Base-by-base conservation (phyloP, 495 filamentous ascomycete genomes). In the Arthonia radiata region DNA sequence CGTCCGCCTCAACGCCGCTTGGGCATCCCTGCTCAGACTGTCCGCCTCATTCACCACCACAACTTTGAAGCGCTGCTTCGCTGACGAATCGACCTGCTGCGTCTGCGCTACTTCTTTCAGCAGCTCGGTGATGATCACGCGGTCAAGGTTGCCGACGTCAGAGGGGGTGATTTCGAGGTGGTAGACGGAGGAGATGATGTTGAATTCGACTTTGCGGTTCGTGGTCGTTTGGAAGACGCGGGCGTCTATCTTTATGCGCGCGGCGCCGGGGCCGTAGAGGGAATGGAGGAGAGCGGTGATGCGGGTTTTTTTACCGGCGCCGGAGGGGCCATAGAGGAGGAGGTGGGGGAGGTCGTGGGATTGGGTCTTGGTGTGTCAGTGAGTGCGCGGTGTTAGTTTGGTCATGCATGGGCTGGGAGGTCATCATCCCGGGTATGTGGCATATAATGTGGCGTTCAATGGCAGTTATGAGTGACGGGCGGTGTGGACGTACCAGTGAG, bases 11-110 rank as follows among this genome's bases (percentile, higher is more conserved):
- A 97, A 56, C 27, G n/a, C 86, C 1, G 89, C 89, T 50, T 97
- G 86, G 4, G 86, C 86, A 61, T 97, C 86, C 23, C 86, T 53
- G 1, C 73, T 89, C 25, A 97, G 54, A 39, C 91, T 74, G 39
- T 97, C 89, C n/a, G 86, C 86, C 53, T 97, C 86, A 41, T 97
- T 97, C 56, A 97, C 92, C 18, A 97, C 81, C 2, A 97, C 89
- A 8, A 97, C 79, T 53, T 97, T 97, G 56, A 97, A 97, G 24
- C 67, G 61, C 44, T 97, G 86, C 42, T 67, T 74, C 15, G 89
- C 86, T 4, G 62, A 49, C 31, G 77, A 59, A 44, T 97, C 86
- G 9, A 97, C 89, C 49, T 94, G 89, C 49, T 94, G 89, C 15
- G 86, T 97, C 49, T 97, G 86, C 18, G 89, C 86, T 6, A 94